Evolutionary conservation across 192 early-diverging fungal genomes (phyloP).

Genomic region (Martensiomyces pterosporus): DNA sequence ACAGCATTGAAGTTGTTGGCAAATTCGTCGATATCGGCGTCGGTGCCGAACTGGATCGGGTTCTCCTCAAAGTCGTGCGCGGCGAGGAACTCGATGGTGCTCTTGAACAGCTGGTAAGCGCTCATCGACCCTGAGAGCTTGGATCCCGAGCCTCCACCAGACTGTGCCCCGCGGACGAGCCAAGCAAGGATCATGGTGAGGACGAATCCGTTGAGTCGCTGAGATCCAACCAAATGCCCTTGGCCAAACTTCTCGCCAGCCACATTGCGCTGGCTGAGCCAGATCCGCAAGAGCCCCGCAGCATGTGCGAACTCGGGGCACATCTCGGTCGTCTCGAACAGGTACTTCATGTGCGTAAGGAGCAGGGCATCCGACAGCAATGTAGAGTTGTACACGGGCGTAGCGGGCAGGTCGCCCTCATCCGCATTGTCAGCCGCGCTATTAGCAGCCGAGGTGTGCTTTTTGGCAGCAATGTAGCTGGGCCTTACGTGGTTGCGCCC

Average conservation of each 20-base stretch:
- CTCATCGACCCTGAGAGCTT: slow-evolving; percentile 67
- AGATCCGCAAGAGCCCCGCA: slow-evolving; percentile 74
- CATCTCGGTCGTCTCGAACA: slow-evolving; percentile 68
- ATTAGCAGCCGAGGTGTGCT: background rate
- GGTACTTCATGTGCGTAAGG: slow-evolving; percentile 69
- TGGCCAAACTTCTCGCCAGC: slow-evolving; percentile 28
- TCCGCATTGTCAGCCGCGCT: slow-evolving; percentile 3
- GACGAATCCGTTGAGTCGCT: slow-evolving; percentile 69
- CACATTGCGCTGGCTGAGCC: slow-evolving; percentile 70
- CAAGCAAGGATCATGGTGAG: slow-evolving; percentile 86
- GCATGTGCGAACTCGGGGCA: slow-evolving; percentile 80
- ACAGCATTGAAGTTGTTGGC: slow-evolving; percentile 65
- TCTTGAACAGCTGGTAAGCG: slow-evolving; percentile 82
- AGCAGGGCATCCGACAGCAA: slow-evolving; percentile 73
- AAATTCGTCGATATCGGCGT: slow-evolving; percentile 51
- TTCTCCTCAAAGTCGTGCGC: slow-evolving; percentile 31
- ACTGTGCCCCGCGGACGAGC: slow-evolving; percentile 58
- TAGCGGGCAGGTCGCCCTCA: slow-evolving; percentile 47
- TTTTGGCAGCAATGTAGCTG: slow-evolving; percentile 15
- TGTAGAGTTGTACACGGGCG: slow-evolving; percentile 87
- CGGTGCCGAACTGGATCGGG: slow-evolving; percentile 22
- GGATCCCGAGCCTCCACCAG: slow-evolving; percentile 48
- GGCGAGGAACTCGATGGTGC: slow-evolving; percentile 79
- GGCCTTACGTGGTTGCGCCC: slow-evolving; percentile 78
- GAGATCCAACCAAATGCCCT: slow-evolving; percentile 5